Base-by-base conservation (phyloP, 768 basidiomycete species). In the Collybia sp. region DNA sequence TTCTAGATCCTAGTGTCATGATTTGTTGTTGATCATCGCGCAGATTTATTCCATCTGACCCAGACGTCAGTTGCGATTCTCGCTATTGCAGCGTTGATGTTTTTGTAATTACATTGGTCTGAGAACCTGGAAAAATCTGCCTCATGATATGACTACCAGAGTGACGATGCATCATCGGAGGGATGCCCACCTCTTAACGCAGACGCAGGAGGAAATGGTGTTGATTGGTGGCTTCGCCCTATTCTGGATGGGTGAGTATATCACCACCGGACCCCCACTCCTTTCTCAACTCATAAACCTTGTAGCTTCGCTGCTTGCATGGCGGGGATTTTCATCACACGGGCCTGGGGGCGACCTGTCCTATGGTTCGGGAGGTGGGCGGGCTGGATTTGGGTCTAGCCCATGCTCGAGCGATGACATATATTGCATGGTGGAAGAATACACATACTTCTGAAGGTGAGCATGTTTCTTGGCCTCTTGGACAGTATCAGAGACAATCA, bases 31-130 rank as follows among this genome's bases (percentile, higher is more conserved):
- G 43, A 47, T 18, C 17, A 31, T 48, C 52, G 45, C 45, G 10
- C 48, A 84, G 82, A 79, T 67, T 75, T 79, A 33, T 66, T 84
- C 53, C 80, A 83, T 53, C 58, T 85, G 58, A 80, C 82, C 43
- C 88, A 90, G 61, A 83, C 82, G n/a, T 77, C 79, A 0, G 80
- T 90, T 18, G 83, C 86, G 12, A 72, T 82, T 36, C 64, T 88
- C 17, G 82, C 83, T 25, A 76, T 89, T 19, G 71, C 72, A n/a
- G 73, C 75, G 13, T 62, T 90, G 50, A 74, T 85, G 52, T 67
- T 79, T 58, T 63, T 89, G 88, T 88, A 48, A 68, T 82, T 67
- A 25, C 8, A 4, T 25, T 25, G 8, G 25, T 8, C 8, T 25
- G 3, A 25, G 25, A 25, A 25, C 25, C 25, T 8, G 30, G 43